Conservation (phyloP, 140 eudicot species). For the Ambrosia hybrid region DNA sequence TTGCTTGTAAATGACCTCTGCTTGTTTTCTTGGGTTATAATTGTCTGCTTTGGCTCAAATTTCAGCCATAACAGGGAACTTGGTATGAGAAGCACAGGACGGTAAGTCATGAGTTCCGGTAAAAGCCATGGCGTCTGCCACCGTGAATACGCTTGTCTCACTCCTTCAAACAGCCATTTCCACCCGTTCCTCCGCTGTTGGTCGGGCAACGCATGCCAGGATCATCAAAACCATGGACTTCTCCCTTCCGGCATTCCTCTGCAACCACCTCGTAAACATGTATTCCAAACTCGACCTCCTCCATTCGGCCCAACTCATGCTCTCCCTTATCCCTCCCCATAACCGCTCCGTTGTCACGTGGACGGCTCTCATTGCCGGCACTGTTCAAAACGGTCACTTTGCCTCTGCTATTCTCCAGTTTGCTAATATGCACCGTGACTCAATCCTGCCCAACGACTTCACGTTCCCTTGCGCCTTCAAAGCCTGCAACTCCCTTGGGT, state of each 20-base stretch:
- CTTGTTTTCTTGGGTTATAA: too few relatives aligned
- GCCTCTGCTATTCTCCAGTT: conserved; percentile 50
- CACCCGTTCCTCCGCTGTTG: conserved; percentile 44
- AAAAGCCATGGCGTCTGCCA: too few relatives aligned
- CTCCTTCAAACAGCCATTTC: conserved; percentile 59
- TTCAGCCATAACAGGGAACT: too few relatives aligned
- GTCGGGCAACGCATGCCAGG: conserved; percentile 67
- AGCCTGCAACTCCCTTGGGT: conserved; percentile 47
- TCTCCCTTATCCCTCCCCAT: conserved; percentile 33
- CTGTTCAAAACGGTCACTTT: conserved; percentile 72
- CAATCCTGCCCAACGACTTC: conserved; percentile 61
- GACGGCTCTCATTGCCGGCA: conserved; percentile 71
- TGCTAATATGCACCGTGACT: conserved; percentile 46
- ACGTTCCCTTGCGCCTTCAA: conserved; percentile 76
- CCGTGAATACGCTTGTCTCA: conserved; percentile 36
- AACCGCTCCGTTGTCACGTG: conserved; percentile 80
- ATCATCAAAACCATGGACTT: conserved; percentile 49
- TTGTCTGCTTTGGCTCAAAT: too few relatives aligned
- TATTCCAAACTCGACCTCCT: conserved; percentile 78
- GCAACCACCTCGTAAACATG: conserved; percentile 80
- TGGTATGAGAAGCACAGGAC: too few relatives aligned
- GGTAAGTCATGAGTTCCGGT: conserved; percentile 21
- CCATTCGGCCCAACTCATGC: conserved; percentile 49
- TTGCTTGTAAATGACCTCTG: too few relatives aligned
- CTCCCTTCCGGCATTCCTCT: conserved; percentile 49